A percentile compares a stretch with the other conserved stretches of the same genome.
These are phyloP conservation scores for Corymbia maculata DNA, from an alignment of 345 rosid species.

Conservation along the genomic window DNA sequence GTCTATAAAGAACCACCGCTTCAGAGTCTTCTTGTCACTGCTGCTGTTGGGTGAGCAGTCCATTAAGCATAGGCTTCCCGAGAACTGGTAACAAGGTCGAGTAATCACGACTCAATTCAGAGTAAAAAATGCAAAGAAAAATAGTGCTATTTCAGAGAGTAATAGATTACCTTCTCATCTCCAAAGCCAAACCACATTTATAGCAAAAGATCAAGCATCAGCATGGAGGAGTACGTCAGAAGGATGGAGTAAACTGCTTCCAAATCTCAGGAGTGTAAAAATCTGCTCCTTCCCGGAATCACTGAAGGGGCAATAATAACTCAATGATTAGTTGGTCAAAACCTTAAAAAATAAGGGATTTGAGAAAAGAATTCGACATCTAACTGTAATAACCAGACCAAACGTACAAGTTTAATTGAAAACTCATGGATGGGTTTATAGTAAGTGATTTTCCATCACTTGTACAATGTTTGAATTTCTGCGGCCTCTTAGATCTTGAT, in stretches of 20 bases:
- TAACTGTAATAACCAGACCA: not conserved
- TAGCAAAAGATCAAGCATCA: constrained; percentile 16
- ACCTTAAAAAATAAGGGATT: not conserved
- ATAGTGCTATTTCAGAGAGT: not conserved
- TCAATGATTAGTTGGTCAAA: not conserved
- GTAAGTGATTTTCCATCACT: not conserved
- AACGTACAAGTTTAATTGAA: not conserved
- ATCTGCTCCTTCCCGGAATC: not conserved
- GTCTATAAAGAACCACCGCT: constrained; percentile 94
- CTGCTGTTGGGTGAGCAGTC: constrained; percentile 44
- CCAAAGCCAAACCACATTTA: constrained; percentile 41
- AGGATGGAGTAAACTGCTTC: not conserved
- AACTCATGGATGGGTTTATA: not conserved
- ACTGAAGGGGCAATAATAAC: not conserved
- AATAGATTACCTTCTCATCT: constrained; percentile 53
- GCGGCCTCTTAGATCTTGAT: not conserved
- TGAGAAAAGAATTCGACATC: not conserved
- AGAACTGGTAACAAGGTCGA: constrained; percentile 23
- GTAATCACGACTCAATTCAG: not conserved
- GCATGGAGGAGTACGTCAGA: not conserved
- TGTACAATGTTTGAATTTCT: not conserved
- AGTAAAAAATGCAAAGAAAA: not conserved
- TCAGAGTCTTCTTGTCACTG: constrained; percentile 78
- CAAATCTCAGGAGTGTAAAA: not conserved
- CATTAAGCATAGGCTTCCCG: constrained; percentile 51